Evolutionary conservation across 148 eudicot genomes (phyloP), one percentile per base, ranked within the genome.

Genomic region (Pouteria glomerata): DNA sequence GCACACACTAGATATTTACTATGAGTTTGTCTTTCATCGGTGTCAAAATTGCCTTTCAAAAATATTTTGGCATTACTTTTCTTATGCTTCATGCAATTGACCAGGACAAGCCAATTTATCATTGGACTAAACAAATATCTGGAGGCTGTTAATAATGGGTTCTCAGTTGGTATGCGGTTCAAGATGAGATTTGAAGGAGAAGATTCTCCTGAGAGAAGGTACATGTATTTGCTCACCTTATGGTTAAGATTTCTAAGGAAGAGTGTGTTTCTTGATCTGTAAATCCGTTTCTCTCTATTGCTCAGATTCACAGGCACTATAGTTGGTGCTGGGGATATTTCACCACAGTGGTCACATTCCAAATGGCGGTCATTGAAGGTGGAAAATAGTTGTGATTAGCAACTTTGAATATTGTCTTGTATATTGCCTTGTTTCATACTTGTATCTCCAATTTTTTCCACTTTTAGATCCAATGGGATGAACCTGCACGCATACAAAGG

Each of bases 311-410:
- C 83, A 21, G 98, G 97, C 70, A 94, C 96, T 45, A 86, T 94
- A 57, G 80, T 88, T 42, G 96, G 88, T 14, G 77, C 85, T 69
- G 97, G 79, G 34, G 95, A 88, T 70, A 70, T 81, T 31, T 91
- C 88, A 34, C 55, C 83, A 5, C 81, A 84, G 78, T 94, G 98
- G 98, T 58, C 79, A 57, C 79, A 85, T 66, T 91, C 97, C 30
- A 68, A 82, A 73, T 94, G 98, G 98, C 87, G 93, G 37, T 85
- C 90, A 30, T 75, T 94, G 69, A 94, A 91, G 96, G 98, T 94
- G 84, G 37, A 76, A 58, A 61, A 41, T 68, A 63, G 12, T 72
- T 70, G 70, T 47, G 59, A 62, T 57, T 30, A 6, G 4, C 1
- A 2, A 37, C 0, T 68, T 26, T 15, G 27, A 34, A 33, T 64